Base-by-base conservation (phyloP, 2,329 filamentous ascomycete species). In the Aspergillus oerlinghausenensis region DNA sequence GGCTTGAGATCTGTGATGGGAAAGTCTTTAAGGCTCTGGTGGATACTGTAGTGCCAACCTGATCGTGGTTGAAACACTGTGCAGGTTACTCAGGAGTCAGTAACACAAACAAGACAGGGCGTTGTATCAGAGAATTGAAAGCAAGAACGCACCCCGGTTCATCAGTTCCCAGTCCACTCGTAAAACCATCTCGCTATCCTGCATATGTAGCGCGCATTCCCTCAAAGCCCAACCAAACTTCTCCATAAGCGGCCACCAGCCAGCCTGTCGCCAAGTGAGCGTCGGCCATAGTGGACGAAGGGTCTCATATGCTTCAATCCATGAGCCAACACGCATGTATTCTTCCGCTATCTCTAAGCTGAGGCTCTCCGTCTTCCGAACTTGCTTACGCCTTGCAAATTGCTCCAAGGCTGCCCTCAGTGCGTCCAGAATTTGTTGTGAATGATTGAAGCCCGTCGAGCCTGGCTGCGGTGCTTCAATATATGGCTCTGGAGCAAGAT, bases 401-500 rank as follows among this genome's bases (percentile, higher is more conserved):
- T 84, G 77, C 10, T 70, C 60, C 60, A 81, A 68, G 19, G 82
- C 74, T 52, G 72, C 70, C 57, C 78, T 75, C 47, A 84, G 68
- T 32, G 78, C 78, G 52, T 69, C 65, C 25, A 80, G 60, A 48
- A 86, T 80, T 51, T 82, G 73, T 47, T 71, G 65, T 48, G 77
- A 77, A 65, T 87, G 80, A 62, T 84, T 76, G 60, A 80, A 79
- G 1, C 79, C 78, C 28, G 67, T 64, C 6, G 67, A 66, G 21
- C 75, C 77, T 54, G 75, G 63, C 19, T 78, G 58, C 11, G 81
- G 76, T 35, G 73, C 74, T 67, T 87, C 85, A 49, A 80, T 64
- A 55, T 85, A 80, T 8, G 84, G 81, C 55, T 84, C 80, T 1
- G 81, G 82, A 5, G 80, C 82, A 28, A 87, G 75, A 65, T 86